Base-by-base conservation (phyloP, 345 rosid genomes). In the Rubroshorea leprosula region DNA sequence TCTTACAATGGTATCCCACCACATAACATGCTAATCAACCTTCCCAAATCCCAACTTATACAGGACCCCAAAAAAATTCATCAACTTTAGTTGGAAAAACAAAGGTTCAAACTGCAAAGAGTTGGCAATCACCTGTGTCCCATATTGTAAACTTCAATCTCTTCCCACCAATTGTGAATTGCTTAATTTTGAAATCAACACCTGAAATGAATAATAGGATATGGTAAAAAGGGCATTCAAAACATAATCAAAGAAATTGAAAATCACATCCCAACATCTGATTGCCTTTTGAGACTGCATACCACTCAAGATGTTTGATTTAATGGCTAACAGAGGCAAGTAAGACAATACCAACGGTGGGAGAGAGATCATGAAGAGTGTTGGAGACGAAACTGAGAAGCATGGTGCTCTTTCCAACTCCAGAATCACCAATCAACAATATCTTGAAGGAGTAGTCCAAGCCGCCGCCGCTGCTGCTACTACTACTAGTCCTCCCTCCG, bases 111-210 rank as follows among this genome's bases (percentile, higher is more conserved):
- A 17, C 22, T 25, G 31, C 49, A 15, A 52, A 24, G 44, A 51
- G 24, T 18, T 35, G 29, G 19, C 38, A 16, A 47, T 56, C 68
- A 89, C 97, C 99, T 64, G 99, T 93, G 65, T 93, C 99, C 99
- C 99, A 93, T 35, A 93, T 85, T 6, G 97, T 93, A 29, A 93
- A 85, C 71, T 93, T 93, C 72, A 93, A 70, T 64, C 71, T 80
- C 64, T 93, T 93, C 44, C 86, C 99, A 73, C 74, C 83, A 25
- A 78, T 67, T 23, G 71, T 83, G 49, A 89, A 65, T 60, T 59
- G 74, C 75, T 93, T 93, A 73, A 93, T 73, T 83, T 93, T 93
- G 50, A 93, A 93, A 80, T 93, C 99, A 59, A 93, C 99, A 52
- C 97, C 99, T 93, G 75, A 69, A n/a, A n/a, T n/a, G n/a, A n/a